Conservation (phyloP, 2,329 filamentous ascomycete genomes). For the Davidsoniella neocaledoniae region DNA sequence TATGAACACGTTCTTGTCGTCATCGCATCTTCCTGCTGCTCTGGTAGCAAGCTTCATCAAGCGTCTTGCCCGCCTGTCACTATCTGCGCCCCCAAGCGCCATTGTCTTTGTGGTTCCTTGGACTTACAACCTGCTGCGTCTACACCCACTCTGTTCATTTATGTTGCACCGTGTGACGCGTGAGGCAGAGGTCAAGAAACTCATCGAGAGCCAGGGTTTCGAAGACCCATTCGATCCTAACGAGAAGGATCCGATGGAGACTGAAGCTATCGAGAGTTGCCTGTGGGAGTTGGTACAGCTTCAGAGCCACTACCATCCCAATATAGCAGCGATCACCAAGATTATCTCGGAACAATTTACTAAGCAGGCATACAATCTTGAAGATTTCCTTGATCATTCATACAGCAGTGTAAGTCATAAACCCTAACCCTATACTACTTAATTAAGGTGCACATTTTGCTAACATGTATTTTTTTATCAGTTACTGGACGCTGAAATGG, state of each 20-base stretch:
- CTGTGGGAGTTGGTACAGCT: slow-evolving; percentile 89
- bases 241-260: slow-evolving; percentile 71
- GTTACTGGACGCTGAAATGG: slow-evolving; percentile 72
- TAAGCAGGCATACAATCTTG: slow-evolving; percentile 84
- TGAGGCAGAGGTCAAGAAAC: slow-evolving; percentile 37
- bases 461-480: slow-evolving; percentile 18
- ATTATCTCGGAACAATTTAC: slow-evolving; percentile 96
- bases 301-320: slow-evolving; percentile 89
- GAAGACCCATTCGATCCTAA: slow-evolving; percentile 60
- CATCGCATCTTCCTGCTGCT: slow-evolving; percentile 78
- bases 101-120: slow-evolving; percentile 82
- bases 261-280: slow-evolving; percentile 75
- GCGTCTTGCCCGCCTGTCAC: slow-evolving; percentile 62
- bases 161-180: slow-evolving; percentile 74
- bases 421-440: neutral
- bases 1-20: slow-evolving; percentile 75
- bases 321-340: slow-evolving; percentile 82
- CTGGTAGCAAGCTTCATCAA: slow-evolving; percentile 95
- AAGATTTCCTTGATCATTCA: slow-evolving; percentile 92
- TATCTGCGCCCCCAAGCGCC: slow-evolving; percentile 79
- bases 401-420: slow-evolving; percentile 53
- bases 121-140: slow-evolving; percentile 87
- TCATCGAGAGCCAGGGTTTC: slow-evolving; percentile 42
- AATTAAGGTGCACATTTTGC: neutral
- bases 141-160: slow-evolving; percentile 80